A percentile compares a stretch with the other conserved stretches of the same genome.
Evolutionary conservation across 2,329 filamentous ascomycete genomes (phyloP).

Genomic region (Apiospora phragmitis): DNA sequence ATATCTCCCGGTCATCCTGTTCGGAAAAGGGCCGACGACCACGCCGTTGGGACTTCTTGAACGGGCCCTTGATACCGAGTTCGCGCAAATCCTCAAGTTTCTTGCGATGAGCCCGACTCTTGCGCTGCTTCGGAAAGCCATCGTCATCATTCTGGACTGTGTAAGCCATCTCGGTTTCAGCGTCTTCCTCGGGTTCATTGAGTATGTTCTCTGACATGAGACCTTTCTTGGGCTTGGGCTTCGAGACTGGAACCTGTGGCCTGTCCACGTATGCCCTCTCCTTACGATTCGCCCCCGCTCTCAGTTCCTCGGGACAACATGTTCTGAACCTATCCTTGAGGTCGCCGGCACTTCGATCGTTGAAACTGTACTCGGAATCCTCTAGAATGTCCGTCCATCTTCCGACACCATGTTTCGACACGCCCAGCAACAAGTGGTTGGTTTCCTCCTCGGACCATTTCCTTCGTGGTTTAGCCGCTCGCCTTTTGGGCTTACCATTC

Average conservation of each 20-base stretch:
- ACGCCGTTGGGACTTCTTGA: constrained; percentile 61
- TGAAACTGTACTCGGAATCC: constrained; percentile 61
- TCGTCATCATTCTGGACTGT: constrained; percentile 36
- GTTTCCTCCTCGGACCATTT: constrained; percentile 69
- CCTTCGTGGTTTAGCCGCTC: constrained; percentile 56
- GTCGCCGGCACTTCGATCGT: constrained; percentile 61
- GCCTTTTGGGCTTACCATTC: constrained; percentile 48
- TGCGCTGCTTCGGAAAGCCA: constrained; percentile 41
- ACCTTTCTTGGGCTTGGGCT: constrained; percentile 46
- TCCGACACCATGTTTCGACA: constrained; percentile 63
- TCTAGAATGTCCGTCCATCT: constrained; percentile 67
- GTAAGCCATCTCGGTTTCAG: constrained; percentile 24
- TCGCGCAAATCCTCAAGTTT: constrained; percentile 56
- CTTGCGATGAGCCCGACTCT: constrained; percentile 55
- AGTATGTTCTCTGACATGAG: constrained; percentile 57
- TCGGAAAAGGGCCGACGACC: constrained; percentile 62
- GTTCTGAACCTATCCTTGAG: constrained; percentile 68
- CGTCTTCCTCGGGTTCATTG: constrained; percentile 44
- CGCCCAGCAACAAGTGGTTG: constrained; percentile 60
- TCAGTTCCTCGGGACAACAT: constrained; percentile 63
- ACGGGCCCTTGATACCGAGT: constrained; percentile 62
- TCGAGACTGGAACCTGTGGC: constrained; percentile 25
- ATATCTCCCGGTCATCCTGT: constrained; percentile 62
- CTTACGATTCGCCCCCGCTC: constrained; percentile 37
- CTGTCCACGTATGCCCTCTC: constrained; percentile 17